Conservation (phyloP, 2,329 filamentous ascomycete genomes). For the Calycina herbarum region DNA sequence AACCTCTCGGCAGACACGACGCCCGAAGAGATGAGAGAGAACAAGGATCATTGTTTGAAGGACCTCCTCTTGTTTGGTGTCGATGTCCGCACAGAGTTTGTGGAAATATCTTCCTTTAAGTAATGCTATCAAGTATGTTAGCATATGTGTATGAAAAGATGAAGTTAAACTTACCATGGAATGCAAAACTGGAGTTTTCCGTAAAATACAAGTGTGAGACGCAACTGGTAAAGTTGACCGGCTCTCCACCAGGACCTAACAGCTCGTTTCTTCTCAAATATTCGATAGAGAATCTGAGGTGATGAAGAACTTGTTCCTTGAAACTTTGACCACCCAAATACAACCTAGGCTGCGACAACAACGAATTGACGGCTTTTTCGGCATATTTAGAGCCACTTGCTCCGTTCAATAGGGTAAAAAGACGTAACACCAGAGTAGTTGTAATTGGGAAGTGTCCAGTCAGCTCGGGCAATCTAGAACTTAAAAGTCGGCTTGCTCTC, state of each 20-base stretch:
- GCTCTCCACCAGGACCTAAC: conserved; percentile 58
- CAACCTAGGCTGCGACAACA: conserved; percentile 68
- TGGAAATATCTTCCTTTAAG: conserved; percentile 71
- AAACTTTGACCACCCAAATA: conserved; percentile 69
- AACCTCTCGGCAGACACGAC: conserved; percentile 51
- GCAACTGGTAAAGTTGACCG: conserved; percentile 70
- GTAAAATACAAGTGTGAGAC: conserved; percentile 75
- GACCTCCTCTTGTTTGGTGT: conserved; percentile 49
- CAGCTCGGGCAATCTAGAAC: conserved; percentile 70
- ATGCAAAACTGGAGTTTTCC: conserved; percentile 73
- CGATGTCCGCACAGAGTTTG: conserved; percentile 58
- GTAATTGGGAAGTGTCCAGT: conserved; percentile 78
- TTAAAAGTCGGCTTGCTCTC: conserved; percentile 68
- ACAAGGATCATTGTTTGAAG: conserved; percentile 65
- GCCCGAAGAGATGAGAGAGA: conserved; percentile 69
- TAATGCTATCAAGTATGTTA: conserved; percentile 45
- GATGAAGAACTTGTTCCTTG: conserved; percentile 70
- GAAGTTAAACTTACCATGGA: conserved; percentile 52
- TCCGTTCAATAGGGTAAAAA: conserved; percentile 66
- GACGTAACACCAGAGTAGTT: conserved; percentile 67
- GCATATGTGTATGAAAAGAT: neutral
- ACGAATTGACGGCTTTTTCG: conserved; percentile 59
- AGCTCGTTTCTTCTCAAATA: conserved; percentile 71
- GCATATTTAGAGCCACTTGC: conserved; percentile 65
- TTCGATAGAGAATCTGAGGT: conserved; percentile 78